phyloP scores from a whole-genome alignment of 1,284 basidiomycete species.

The Kalmanozyma brasiliensis region DNA sequence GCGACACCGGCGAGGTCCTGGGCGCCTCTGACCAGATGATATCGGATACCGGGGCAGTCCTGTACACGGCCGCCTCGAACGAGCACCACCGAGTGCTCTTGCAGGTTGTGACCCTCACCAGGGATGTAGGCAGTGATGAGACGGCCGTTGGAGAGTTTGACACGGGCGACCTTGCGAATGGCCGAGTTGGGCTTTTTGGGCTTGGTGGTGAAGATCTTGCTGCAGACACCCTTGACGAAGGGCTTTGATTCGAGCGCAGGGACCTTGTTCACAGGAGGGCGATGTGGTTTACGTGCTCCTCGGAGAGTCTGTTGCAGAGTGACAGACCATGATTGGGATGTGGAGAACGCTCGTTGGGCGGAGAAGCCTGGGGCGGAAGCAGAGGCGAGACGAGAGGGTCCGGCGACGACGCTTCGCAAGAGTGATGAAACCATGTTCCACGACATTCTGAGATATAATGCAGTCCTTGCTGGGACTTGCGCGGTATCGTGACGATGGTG shows the following conservation, averaged over 20 bases:
- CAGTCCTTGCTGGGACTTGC: too few relatives aligned
- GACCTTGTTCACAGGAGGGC: conserved; percentile 67
- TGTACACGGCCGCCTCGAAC: conserved; percentile 93
- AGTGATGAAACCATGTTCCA: conserved; percentile 16
- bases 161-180: conserved; percentile 93
- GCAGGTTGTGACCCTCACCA: conserved; percentile 97
- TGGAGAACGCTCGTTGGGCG: conserved; percentile 52
- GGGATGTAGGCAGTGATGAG: conserved; percentile 92
- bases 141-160: conserved; percentile 91
- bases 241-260: conserved; percentile 63
- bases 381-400: conserved; percentile 25
- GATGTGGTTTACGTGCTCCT: conserved; percentile 63
- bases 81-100: conserved; percentile 95
- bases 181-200: conserved; percentile 99
- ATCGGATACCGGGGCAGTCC: conserved; percentile 81
- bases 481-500: too few relatives aligned
- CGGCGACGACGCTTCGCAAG: conserved; percentile 24
- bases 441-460: conserved; percentile 21
- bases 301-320: conserved; percentile 66
- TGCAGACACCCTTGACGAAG: conserved; percentile 67
- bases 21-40: conserved; percentile 93
- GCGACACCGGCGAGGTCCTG: conserved; percentile 92
- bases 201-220: conserved; percentile 71
- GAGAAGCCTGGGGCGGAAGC: neutral
- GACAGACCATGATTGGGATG: conserved; percentile 39